phyloP scores from a whole-genome alignment of 306 rosid species.

The Calophaca sinica region DNA sequence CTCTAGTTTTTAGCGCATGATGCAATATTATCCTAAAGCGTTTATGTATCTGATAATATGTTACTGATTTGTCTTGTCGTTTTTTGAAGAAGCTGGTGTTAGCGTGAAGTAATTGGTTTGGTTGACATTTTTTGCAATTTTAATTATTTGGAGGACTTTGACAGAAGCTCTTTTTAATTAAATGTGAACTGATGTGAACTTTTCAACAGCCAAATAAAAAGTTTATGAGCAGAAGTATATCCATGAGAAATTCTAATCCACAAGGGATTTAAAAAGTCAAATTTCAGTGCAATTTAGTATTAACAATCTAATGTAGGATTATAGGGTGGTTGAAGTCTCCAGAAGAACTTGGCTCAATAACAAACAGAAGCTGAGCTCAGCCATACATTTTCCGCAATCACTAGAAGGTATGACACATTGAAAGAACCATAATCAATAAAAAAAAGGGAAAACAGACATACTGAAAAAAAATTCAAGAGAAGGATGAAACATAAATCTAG shows the following conservation, averaged over 20 bases:
- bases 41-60: background rate
- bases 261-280: background rate
- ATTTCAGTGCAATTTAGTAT: background rate
- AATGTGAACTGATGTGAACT: slow-evolving; percentile 43
- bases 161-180: slow-evolving; percentile 11
- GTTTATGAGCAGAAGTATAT: slow-evolving; percentile 7
- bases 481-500: slow-evolving; percentile 32
- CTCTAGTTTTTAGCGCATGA: background rate
- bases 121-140: slow-evolving; percentile 48
- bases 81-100: slow-evolving; percentile 42
- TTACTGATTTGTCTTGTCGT: slow-evolving; percentile 31
- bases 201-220: slow-evolving; percentile 43
- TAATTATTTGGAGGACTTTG: slow-evolving; percentile 47
- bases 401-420: slow-evolving; percentile 46
- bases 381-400: slow-evolving; percentile 32
- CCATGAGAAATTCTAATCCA: background rate
- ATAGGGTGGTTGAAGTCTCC: slow-evolving; percentile 47
- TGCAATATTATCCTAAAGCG: slow-evolving; percentile 5
- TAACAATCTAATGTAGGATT: slow-evolving; percentile 34
- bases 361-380: slow-evolving; percentile 40
- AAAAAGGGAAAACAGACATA: background rate
- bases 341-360: slow-evolving; percentile 37
- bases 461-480: slow-evolving; percentile 40
- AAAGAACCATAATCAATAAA: slow-evolving; percentile 47
- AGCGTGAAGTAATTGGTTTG: slow-evolving; percentile 46